Conservation (phyloP, 2,329 filamentous ascomycete species). For the Sporothrix brunneoviolacea region DNA sequence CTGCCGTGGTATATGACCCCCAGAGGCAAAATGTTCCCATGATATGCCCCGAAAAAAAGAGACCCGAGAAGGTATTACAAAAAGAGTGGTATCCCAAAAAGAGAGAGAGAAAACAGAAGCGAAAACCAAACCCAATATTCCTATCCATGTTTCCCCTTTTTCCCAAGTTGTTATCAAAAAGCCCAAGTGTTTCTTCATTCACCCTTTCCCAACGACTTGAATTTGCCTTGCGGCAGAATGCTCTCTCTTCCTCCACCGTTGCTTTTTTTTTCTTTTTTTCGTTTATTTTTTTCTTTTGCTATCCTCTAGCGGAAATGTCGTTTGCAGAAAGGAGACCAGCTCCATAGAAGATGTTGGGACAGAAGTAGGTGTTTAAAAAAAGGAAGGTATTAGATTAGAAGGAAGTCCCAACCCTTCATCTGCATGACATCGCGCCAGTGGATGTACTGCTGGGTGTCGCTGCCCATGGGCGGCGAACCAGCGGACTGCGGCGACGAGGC, state of each 20-base stretch:
- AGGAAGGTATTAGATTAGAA: conserved; percentile 61
- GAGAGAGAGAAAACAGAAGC: background rate
- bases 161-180: conserved; percentile 5
- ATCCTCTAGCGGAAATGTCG: no score
- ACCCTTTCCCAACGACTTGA: no score
- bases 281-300: conserved; percentile 17
- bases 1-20: no score
- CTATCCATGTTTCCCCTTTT: background rate
- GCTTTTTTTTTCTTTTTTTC: conserved; percentile 10
- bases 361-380: conserved; percentile 21
- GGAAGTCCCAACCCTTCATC: conserved; percentile 84
- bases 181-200: no score
- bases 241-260: conserved; percentile 4
- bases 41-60: background rate
- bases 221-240: conserved; percentile 1
- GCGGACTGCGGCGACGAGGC: conserved; percentile 17
- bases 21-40: background rate
- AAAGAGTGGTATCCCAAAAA: no score
- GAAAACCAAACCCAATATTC: conserved; percentile 7
- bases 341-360: conserved; percentile 23
- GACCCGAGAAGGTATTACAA: background rate
- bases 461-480: background rate
- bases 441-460: conserved; percentile 53
- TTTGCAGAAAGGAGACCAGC: conserved; percentile 6
- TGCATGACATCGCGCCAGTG: conserved; percentile 95